Percentiles rank a stretch among this genome's conserved stretches.
Conservation (phyloP, 1,284 basidiomycete genomes). For the Naganishia cerealis region DNA sequence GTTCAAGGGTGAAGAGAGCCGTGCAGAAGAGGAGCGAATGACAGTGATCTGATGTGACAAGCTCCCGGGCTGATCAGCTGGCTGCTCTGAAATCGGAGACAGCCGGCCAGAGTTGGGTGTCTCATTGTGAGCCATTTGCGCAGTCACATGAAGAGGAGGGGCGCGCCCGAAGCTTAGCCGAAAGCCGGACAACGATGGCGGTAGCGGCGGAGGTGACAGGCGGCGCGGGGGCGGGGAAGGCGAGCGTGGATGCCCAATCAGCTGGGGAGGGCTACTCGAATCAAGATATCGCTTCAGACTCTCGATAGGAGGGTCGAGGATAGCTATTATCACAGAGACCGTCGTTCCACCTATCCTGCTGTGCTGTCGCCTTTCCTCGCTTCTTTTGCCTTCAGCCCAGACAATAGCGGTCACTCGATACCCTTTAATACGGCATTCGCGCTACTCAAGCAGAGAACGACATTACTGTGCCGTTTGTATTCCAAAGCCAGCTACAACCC, state of each 20-base stretch:
- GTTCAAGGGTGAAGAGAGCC: no score
- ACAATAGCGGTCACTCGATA: slow-evolving; percentile 1
- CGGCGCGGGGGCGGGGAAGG: not conserved
- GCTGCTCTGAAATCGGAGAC: no score
- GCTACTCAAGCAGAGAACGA: slow-evolving; percentile 15
- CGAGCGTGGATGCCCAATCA: slow-evolving; percentile 11
- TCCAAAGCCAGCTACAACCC: not conserved
- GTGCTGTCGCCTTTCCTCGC: not conserved
- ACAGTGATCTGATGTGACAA: no score
- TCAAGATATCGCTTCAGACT: slow-evolving; percentile 28
- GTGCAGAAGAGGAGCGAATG: no score
- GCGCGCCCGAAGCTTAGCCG: not conserved
- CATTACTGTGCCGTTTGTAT: not conserved
- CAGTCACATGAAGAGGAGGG: not conserved
- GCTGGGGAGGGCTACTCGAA: not conserved
- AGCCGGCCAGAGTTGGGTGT: no score
- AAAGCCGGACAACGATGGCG: slow-evolving; percentile 2
- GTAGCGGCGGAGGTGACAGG: not conserved
- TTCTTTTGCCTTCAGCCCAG: not conserved
- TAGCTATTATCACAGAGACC: not conserved
- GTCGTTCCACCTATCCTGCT: not conserved
- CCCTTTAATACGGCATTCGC: slow-evolving; percentile 16
- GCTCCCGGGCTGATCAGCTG: no score
- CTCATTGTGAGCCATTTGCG: no score
- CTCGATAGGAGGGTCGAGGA: not conserved